Evolutionary conservation across 768 basidiomycete genomes (phyloP), one percentile per base, ranked within the genome.

Genomic region (Xerocomellus chrysenteron): DNA sequence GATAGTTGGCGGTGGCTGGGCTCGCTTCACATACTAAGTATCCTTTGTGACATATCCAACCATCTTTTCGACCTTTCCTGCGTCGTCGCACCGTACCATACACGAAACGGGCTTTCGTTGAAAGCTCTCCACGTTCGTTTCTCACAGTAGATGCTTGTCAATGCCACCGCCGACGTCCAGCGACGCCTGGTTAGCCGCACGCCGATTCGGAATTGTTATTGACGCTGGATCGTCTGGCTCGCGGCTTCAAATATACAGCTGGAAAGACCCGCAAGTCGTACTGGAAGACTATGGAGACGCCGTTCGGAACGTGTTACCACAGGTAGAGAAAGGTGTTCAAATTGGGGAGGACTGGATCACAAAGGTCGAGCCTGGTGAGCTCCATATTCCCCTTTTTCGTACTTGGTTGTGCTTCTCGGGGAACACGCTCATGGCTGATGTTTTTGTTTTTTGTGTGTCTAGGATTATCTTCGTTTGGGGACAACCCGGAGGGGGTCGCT

Each of bases 161-260:
- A 92, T 94, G 92, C 87, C 90, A 44, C 88, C 92, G 47, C 86
- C 88, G 56, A 83, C 80, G 55, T 82, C 76, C 51, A 78, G 78
- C 62, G 84, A 92, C 68, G 74, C 86, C 58, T 94, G 92, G 92
- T 81, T 90, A 54, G 74, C 81, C 57, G 85, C 84, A 53, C 86
- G 93, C 62, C 85, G 87, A 65, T 96, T 93, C 73, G 94, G 92
- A 57, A 82, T 98, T 57, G 94, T 98, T 59, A 92, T 99, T 73
- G 97, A 99, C 78, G 97, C 97, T 68, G 97, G 97, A 58, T 97
- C 94, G 70, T 98, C 94, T 24, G 97, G 97, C 30, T 98, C 96
- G 5, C 79, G 97, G 52, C 77, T 98, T 36, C 95, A 98, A 72
- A 93, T 98, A 63, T 98, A 99, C 76, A 94, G 92, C 71, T 99